Evolutionary conservation across 129 eudicot genomes (phyloP).

Genomic region (Tagetes erecta): DNA sequence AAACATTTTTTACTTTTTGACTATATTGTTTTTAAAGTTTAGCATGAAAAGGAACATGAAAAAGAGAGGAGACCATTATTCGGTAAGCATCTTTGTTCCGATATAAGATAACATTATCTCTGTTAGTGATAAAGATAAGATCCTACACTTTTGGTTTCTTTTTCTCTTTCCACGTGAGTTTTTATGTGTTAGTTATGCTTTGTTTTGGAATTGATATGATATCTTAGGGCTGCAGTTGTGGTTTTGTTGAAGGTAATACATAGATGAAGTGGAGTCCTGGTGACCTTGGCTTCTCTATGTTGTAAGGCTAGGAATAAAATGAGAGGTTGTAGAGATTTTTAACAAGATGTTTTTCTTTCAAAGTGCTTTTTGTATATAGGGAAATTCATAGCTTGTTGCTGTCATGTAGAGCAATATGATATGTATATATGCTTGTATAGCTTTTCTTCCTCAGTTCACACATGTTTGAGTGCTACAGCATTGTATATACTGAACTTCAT

Average conservation of each 20-base stretch:
- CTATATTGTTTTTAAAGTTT: background rate
- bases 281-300: background rate
- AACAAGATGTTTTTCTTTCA: background rate
- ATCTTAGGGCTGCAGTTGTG: background rate
- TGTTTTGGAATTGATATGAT: background rate
- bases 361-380: background rate
- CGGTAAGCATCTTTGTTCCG: background rate
- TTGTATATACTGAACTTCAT: background rate
- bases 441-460: background rate
- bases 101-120: background rate
- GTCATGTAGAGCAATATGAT: background rate
- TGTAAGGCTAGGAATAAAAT: background rate
- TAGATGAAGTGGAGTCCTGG: background rate
- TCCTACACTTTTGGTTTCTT: background rate
- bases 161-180: background rate
- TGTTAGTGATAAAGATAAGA: background rate
- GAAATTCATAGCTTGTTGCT: background rate
- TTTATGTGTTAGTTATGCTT: background rate
- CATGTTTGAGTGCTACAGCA: background rate
- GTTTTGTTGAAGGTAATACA: background rate
- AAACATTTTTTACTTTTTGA: background rate
- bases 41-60: background rate
- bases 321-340: background rate
- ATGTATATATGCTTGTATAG: background rate
- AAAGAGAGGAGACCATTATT: background rate